Evolutionary conservation across 2,329 filamentous ascomycete species (phyloP).

Genomic region (Dactylellina cionopaga): DNA sequence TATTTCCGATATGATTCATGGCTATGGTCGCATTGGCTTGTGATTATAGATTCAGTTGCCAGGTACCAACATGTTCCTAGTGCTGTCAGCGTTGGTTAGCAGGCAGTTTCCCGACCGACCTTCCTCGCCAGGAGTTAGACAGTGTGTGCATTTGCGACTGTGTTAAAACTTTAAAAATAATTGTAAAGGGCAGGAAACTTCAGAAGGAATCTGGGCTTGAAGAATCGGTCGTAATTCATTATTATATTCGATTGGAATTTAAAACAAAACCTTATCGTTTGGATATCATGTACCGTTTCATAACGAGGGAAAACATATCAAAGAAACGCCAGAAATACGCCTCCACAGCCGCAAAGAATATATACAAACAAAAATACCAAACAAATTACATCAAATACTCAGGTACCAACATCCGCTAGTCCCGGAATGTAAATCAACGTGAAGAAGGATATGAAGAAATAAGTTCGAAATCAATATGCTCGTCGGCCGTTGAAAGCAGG

Average conservation of each 20-base stretch:
- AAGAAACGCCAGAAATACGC: slow-evolving; percentile 9
- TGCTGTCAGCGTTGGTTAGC: too few species aligned
- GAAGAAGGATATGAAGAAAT: not conserved
- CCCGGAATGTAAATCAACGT: not conserved
- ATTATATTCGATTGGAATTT: not conserved
- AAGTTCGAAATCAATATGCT: slow-evolving; percentile 2
- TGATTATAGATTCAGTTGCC: slow-evolving; percentile 23
- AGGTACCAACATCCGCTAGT: slow-evolving; percentile 12
- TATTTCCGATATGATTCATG: too few species aligned
- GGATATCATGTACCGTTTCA: slow-evolving; percentile 1
- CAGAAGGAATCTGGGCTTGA: not conserved
- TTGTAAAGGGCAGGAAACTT: too few species aligned
- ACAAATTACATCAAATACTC: too few species aligned
- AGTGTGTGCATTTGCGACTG: too few species aligned
- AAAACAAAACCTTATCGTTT: not conserved
- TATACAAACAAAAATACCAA: too few species aligned
- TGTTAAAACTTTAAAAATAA: too few species aligned
- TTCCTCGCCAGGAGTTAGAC: too few species aligned
- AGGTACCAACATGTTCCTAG: too few species aligned
- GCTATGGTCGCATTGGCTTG: slow-evolving; percentile 22
- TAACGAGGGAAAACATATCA: not conserved
- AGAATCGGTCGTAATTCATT: slow-evolving; percentile 3
- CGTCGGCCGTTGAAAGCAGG: slow-evolving; percentile 6
- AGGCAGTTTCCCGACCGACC: too few species aligned
- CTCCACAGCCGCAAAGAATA: slow-evolving; percentile 21